Conservation (phyloP, 768 basidiomycete species). For the Mrakia frigida region DNA sequence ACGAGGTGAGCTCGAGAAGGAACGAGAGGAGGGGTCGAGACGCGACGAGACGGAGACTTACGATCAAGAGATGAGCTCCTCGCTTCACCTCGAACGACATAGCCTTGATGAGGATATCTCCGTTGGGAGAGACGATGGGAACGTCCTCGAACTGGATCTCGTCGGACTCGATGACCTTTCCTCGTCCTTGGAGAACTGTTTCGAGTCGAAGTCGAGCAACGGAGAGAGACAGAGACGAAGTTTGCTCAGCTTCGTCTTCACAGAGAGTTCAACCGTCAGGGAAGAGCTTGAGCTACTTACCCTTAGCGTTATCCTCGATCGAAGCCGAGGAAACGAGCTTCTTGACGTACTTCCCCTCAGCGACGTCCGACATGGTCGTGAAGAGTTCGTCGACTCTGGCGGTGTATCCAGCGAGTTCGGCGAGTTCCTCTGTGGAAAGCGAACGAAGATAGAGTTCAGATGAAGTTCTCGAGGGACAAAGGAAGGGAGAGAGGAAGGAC, state of each 20-base stretch:
- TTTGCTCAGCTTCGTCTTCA: no score
- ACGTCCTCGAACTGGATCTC: slow-evolving; percentile 90
- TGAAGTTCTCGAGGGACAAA: not conserved
- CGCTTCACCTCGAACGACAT: slow-evolving; percentile 84
- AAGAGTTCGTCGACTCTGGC: slow-evolving; percentile 81
- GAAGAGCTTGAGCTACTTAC: slow-evolving; percentile 50
- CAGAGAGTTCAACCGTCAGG: not conserved
- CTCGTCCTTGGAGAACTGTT: slow-evolving; percentile 70
- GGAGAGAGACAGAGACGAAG: not conserved
- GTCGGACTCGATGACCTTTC: slow-evolving; percentile 72
- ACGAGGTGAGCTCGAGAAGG: not conserved
- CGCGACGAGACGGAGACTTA: not conserved
- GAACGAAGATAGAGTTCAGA: not conserved
- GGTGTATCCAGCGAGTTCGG: slow-evolving; percentile 93
- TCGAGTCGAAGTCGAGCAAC: not conserved
- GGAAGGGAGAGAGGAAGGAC: not conserved
- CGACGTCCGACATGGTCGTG: slow-evolving; percentile 83
- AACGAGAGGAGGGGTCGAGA: no score
- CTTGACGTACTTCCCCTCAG: slow-evolving; percentile 80
- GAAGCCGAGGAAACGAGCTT: slow-evolving; percentile 69
- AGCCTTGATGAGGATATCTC: slow-evolving; percentile 77
- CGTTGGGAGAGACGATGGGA: slow-evolving; percentile 93
- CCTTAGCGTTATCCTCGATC: slow-evolving; percentile 66
- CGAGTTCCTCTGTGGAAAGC: slow-evolving; percentile 57
- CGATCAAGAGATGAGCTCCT: slow-evolving; percentile 52